Percentiles rank a stretch among this genome's conserved stretches.
Evolutionary conservation across 2,329 filamentous ascomycete species (phyloP).

Genomic region (Lanzia echinophila): DNA sequence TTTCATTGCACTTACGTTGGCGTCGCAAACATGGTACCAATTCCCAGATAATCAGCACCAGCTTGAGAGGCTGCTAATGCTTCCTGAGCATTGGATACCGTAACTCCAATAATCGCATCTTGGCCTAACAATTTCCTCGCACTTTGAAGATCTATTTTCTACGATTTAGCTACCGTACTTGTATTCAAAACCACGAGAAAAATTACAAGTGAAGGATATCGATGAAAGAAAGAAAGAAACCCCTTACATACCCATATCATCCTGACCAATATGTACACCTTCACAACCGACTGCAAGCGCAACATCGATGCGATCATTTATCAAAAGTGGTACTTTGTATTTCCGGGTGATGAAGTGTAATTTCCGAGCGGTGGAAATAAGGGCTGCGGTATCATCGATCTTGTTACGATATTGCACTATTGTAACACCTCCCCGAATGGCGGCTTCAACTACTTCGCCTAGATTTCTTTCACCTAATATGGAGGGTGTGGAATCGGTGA

Average conservation of each 20-base stretch:
- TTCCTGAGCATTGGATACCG: constrained; percentile 68
- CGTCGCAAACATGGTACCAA: constrained; percentile 85
- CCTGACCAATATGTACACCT: constrained; percentile 90
- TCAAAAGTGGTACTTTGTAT: constrained; percentile 70
- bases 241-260: constrained; percentile 66
- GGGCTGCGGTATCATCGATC: constrained; percentile 61
- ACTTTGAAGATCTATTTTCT: constrained; percentile 45
- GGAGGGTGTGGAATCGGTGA: constrained; percentile 84
- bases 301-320: constrained; percentile 91
- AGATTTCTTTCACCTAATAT: constrained; percentile 71
- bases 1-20: constrained; percentile 59
- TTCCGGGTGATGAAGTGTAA: constrained; percentile 65
- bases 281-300: constrained; percentile 80
- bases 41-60: constrained; percentile 85
- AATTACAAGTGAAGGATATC: background rate
- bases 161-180: background rate
- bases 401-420: constrained; percentile 92
- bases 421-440: constrained; percentile 73
- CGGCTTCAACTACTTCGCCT: constrained; percentile 64
- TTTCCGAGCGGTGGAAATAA: constrained; percentile 62
- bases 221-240: background rate
- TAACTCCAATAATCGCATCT: constrained; percentile 80
- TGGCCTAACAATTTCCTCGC: constrained; percentile 69
- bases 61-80: constrained; percentile 62
- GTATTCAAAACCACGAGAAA: background rate